Conservation (phyloP, 2,329 filamentous ascomycete species). For the Exserohilum rostratum region DNA sequence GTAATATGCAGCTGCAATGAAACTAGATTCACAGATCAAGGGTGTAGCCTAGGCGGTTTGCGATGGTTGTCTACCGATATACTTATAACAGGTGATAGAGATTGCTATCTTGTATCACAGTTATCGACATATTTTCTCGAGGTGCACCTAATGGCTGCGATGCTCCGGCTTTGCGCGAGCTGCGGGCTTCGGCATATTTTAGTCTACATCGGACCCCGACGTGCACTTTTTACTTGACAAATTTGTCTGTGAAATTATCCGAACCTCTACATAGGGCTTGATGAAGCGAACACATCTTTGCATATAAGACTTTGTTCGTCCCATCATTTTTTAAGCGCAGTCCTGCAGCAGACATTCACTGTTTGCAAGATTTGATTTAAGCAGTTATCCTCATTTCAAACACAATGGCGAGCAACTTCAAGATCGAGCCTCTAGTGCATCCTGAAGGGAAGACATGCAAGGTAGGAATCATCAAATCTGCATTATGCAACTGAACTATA, state of each 20-base stretch:
- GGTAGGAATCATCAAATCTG: neutral
- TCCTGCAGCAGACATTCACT: neutral
- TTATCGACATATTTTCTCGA: too few species aligned
- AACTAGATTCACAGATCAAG: too few species aligned
- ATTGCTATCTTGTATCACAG: too few species aligned
- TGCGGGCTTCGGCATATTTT: constrained; percentile 5
- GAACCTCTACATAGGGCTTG: neutral
- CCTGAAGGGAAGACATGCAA: constrained; percentile 9
- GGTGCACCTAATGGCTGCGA: too few species aligned
- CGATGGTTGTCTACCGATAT: too few species aligned
- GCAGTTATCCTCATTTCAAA: neutral
- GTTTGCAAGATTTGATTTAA: neutral
- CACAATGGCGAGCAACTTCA: constrained; percentile 8
- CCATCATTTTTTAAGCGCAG: neutral
- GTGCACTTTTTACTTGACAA: neutral
- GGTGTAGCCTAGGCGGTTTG: too few species aligned
- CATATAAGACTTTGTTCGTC: neutral
- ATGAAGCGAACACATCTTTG: neutral
- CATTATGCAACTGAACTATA: neutral
- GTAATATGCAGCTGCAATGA: too few species aligned
- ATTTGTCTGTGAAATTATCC: neutral
- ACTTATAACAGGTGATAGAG: too few species aligned
- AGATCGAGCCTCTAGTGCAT: constrained; percentile 6
- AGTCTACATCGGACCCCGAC: neutral
- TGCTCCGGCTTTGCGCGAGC: neutral